phyloP scores from a whole-genome alignment of 345 rosid species.

The Aegle marmelos region DNA sequence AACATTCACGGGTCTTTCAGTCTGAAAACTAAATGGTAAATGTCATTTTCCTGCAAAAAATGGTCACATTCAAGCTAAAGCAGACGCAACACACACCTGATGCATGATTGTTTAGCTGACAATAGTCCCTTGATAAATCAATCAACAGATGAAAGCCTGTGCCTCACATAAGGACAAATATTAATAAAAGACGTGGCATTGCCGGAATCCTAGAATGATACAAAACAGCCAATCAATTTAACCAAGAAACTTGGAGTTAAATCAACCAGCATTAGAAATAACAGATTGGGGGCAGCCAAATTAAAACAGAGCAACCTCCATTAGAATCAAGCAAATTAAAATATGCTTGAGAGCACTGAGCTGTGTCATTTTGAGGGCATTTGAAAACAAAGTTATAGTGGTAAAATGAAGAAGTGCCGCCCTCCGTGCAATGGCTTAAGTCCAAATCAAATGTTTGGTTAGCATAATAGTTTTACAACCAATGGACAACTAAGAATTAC shows the following conservation, averaged over 20 bases:
- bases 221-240: neutral
- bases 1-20: too few species aligned
- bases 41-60: constrained; percentile 14
- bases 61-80: constrained; percentile 16
- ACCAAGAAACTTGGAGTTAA: neutral
- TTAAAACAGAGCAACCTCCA: neutral
- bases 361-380: neutral
- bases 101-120: neutral
- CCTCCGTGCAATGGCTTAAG: neutral
- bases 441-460: neutral
- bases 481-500: neutral
- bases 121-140: constrained; percentile 1
- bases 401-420: neutral
- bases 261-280: neutral
- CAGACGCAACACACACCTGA: neutral
- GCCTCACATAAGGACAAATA: neutral
- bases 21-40: too few species aligned
- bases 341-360: neutral
- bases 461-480: neutral
- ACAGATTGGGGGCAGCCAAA: neutral
- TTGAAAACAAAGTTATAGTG: neutral
- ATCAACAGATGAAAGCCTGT: neutral
- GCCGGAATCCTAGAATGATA: neutral
- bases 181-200: neutral
- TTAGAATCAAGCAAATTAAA: neutral